A percentile compares a stretch with the other conserved stretches of the same genome.
These are phyloP conservation scores for Aureobasidium sp. DNA, from an alignment of 2,329 filamentous ascomycete genomes.

Conservation along the genomic window DNA sequence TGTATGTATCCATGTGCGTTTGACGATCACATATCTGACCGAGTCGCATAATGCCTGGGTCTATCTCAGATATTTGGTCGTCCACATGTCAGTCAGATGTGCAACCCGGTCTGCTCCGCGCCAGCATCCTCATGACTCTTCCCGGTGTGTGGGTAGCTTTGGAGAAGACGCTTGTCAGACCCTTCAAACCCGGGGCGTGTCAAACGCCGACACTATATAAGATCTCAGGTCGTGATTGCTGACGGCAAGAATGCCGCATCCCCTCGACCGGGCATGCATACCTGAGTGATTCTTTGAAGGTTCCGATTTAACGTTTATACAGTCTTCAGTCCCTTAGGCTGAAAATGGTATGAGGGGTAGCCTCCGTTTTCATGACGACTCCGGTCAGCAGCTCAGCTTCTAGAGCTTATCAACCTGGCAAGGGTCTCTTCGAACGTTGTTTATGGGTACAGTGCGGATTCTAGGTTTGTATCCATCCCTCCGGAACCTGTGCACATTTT, in stretches of 20 bases:
- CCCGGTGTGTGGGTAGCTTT: slow-evolving; percentile 1
- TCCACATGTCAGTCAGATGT: neutral
- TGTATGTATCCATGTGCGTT: neutral
- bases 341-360: neutral
- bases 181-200: neutral
- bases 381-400: neutral
- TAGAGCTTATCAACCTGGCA: neutral
- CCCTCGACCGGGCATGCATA: neutral
- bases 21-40: neutral
- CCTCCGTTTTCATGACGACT: neutral
- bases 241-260: slow-evolving; percentile 6
- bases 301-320: slow-evolving; percentile 6
- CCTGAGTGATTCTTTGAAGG: neutral
- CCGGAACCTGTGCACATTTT: neutral
- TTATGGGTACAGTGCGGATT: neutral
- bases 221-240: neutral
- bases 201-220: neutral
- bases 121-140: neutral
- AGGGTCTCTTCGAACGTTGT: neutral
- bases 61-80: neutral
- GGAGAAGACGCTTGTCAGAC: slow-evolving; percentile 5
- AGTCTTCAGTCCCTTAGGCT: neutral
- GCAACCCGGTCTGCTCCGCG: slow-evolving; percentile 4
- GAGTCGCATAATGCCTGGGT: neutral
- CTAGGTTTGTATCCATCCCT: neutral